Evolutionary conservation across 2,329 filamentous ascomycete genomes (phyloP).

Genomic region (Geosmithia morbida): DNA sequence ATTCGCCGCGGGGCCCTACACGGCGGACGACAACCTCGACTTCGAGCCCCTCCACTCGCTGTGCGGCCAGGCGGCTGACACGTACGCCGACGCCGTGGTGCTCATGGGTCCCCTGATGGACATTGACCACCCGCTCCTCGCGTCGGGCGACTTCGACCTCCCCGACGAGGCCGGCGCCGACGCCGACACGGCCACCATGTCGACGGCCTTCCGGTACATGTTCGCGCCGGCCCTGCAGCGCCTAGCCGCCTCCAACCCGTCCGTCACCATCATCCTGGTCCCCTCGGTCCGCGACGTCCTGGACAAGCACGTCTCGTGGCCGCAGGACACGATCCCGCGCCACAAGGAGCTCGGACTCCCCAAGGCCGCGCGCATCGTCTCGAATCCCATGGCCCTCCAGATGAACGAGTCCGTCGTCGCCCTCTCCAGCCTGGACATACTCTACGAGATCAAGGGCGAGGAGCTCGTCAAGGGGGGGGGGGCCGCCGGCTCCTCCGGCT

Average conservation of each 20-base stretch:
- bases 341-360: slow-evolving; percentile 61
- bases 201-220: slow-evolving; percentile 69
- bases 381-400: slow-evolving; percentile 80
- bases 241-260: slow-evolving; percentile 55
- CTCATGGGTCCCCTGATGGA: slow-evolving; percentile 84
- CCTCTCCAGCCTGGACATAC: slow-evolving; percentile 68
- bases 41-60: slow-evolving; percentile 78
- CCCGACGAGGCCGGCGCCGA: slow-evolving; percentile 50
- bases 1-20: slow-evolving; percentile 78
- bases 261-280: slow-evolving; percentile 66
- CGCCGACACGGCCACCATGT: slow-evolving; percentile 65
- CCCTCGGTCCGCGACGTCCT: slow-evolving; percentile 75
- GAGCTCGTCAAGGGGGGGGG: slow-evolving; percentile 31
- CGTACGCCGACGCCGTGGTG: slow-evolving; percentile 63
- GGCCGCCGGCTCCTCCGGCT: slow-evolving; percentile 6
- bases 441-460: slow-evolving; percentile 68
- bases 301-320: slow-evolving; percentile 76
- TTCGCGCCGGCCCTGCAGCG: slow-evolving; percentile 60
- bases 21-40: slow-evolving; percentile 79
- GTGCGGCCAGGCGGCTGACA: slow-evolving; percentile 61
- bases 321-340: slow-evolving; percentile 45
- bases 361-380: slow-evolving; percentile 62
- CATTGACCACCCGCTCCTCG: slow-evolving; percentile 76
- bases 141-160: slow-evolving; percentile 64
- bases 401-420: slow-evolving; percentile 80